Evolutionary conservation across 106 monocot species (phyloP), one percentile per base, ranked within the genome.

Genomic region (Dendrobium catenatum): DNA sequence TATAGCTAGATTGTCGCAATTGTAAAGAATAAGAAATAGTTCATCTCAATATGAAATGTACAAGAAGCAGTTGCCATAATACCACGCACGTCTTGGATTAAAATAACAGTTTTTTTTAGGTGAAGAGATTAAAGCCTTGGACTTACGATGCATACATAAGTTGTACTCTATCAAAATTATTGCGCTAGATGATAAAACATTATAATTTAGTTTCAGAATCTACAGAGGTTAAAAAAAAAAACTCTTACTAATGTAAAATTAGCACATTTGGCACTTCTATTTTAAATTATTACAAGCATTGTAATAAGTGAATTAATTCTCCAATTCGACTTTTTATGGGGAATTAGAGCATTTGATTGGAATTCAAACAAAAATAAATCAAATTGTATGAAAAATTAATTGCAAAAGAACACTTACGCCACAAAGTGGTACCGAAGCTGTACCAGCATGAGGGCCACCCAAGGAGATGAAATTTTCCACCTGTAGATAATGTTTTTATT

Each of bases 371-470:
- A 26, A 1, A 68, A 37, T 37, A 37, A 68, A 20, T 58, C 68
- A 73, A 73, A 42, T 41, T 18, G 43, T 6, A 33, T 44, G 41
- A 75, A 43, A 67, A n/a, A 49, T 27, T 37, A 78, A 22, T 13
- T 4, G 26, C 17, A 44, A 47, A 58, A 33, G 40, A 46, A 73
- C 16, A 88, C 93, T 88, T 89, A 99, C 98, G 40, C 95, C 95
- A 83, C 98, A 99, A 77, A 95, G 92, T 54, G 98, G 98, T 46
- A 95, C 93, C 82, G 95, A 95, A 73, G 98, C 98, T 70, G 87
- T 99, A 51, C 98, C 98, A 67, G 98, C 98, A 91, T 95, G 98
- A 75, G 98, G 98, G 18, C 98, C 98, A 51, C 86, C 95, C 24
- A 99, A 64, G 10, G 95, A 99, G 76, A 99, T 82, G 72, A 93